phyloP scores from a whole-genome alignment of 805 yeast genomes.

The Schizosaccharomyces cryophilus region DNA sequence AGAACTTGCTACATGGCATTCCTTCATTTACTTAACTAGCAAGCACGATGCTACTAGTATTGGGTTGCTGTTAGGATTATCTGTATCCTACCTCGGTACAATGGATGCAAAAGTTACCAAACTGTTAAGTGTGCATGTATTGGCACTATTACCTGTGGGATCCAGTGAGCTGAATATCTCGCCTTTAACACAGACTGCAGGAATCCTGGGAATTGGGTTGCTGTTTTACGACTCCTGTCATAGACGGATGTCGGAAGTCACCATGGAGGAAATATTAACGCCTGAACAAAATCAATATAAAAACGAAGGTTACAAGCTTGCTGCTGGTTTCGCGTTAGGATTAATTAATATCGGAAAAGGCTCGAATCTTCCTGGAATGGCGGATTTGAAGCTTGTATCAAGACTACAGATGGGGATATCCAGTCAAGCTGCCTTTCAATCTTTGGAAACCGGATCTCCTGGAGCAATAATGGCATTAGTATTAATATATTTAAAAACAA shows the following conservation, averaged over 20 bases:
- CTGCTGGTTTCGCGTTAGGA: constrained; percentile 79
- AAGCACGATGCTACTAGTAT: constrained; percentile 65
- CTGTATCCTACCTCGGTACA: constrained; percentile 62
- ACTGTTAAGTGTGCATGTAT: constrained; percentile 78
- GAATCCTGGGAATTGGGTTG: constrained; percentile 70
- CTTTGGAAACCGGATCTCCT: constrained; percentile 4
- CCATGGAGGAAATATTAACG: constrained; percentile 34
- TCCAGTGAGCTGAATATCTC: constrained; percentile 74
- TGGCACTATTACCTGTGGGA: constrained; percentile 72
- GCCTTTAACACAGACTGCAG: constrained; percentile 68
- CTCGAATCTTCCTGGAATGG: constrained; percentile 28
- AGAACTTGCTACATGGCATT: constrained; percentile 81
- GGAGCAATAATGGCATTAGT: constrained; percentile 41
- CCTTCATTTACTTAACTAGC: constrained; percentile 76
- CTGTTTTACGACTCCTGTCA: constrained; percentile 57
- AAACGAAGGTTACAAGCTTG: constrained; percentile 59
- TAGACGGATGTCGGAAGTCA: constrained; percentile 60
- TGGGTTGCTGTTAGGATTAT: constrained; percentile 73
- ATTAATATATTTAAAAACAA: constrained; percentile 48
- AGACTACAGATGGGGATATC: constrained; percentile 20
- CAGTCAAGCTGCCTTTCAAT: constrained; percentile 20
- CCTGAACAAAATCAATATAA: not conserved
- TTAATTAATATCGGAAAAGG: constrained; percentile 62
- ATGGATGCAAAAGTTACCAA: constrained; percentile 74
- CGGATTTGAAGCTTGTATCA: constrained; percentile 42